phyloP scores from a whole-genome alignment of 2,329 filamentous ascomycete species.

The Monosporascus sp. region DNA sequence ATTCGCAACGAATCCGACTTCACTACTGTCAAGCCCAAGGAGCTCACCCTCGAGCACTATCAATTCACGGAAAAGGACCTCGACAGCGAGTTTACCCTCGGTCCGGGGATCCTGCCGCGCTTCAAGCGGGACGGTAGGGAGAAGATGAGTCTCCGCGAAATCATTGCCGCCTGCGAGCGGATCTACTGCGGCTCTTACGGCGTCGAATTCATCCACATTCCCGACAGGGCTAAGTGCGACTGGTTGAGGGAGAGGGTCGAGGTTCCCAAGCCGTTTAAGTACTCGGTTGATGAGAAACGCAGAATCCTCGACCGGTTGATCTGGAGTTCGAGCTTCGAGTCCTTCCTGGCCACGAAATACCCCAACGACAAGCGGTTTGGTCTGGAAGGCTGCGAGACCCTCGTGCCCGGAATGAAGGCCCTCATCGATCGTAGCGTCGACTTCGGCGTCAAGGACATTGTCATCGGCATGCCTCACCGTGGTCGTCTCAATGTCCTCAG shows the following conservation, averaged over 20 bases:
- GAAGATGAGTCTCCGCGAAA: conserved; percentile 96
- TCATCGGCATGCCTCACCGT: conserved; percentile 99
- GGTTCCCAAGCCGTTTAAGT: conserved; percentile 91
- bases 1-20: conserved; percentile 86
- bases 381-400: conserved; percentile 91
- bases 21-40: conserved; percentile 82
- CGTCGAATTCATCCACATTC: conserved; percentile 98
- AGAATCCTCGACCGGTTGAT: conserved; percentile 95
- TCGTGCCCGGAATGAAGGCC: conserved; percentile 99
- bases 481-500: conserved; percentile 95
- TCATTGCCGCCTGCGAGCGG: conserved; percentile 86
- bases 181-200: conserved; percentile 98
- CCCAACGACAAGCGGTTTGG: conserved; percentile 99
- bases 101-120: conserved; percentile 88
- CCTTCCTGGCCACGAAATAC: conserved; percentile 94
- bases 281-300: conserved; percentile 97
- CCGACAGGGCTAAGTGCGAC: conserved; percentile 94
- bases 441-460: conserved; percentile 97
- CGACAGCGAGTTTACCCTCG: conserved; percentile 84
- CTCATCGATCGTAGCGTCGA: conserved; percentile 97
- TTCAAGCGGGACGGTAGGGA: conserved; percentile 85
- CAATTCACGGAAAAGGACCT: conserved; percentile 92
- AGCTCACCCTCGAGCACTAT: conserved; percentile 90
- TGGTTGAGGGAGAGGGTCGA: conserved; percentile 96
- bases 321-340: conserved; percentile 97